Conservation (phyloP, 176 grass and related monocot species). For the Oryza brachyantha region DNA sequence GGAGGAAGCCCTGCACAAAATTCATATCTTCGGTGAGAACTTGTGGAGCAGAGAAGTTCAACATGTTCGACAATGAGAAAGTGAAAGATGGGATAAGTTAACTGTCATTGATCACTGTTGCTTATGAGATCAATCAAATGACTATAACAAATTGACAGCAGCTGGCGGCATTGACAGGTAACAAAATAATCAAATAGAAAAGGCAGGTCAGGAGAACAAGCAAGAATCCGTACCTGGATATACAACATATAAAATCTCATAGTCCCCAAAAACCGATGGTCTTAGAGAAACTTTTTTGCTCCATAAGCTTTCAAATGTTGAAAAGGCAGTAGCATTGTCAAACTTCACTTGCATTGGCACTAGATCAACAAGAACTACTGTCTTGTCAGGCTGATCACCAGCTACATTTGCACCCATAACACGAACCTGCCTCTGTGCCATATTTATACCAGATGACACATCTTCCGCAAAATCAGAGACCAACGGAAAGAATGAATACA, state of each 20-base stretch:
- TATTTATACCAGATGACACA: conserved; percentile 72
- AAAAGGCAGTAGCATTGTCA: conserved; percentile 65
- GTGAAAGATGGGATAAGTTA: not conserved
- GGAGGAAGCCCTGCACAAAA: conserved; percentile 85
- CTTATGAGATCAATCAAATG: conserved; percentile 22
- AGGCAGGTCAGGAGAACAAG: not conserved
- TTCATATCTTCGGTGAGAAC: conserved; percentile 14
- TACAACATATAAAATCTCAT: conserved; percentile 84
- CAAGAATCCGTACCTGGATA: conserved; percentile 74
- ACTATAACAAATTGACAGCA: not conserved
- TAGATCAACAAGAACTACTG: conserved; percentile 78
- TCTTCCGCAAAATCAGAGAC: conserved; percentile 87
- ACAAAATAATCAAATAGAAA: conserved; percentile 28
- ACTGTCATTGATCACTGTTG: not conserved
- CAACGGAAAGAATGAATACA: conserved; percentile 89
- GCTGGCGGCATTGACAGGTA: conserved; percentile 9
- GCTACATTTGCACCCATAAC: conserved; percentile 98
- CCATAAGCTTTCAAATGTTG: conserved; percentile 80
- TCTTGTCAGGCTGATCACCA: conserved; percentile 72
- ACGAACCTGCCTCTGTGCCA: conserved; percentile 72
- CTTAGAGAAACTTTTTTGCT: conserved; percentile 64
- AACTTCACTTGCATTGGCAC: conserved; percentile 77
- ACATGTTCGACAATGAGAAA: not conserved
- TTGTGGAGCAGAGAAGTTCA: conserved; percentile 6
- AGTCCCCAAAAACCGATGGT: conserved; percentile 67